A percentile compares a stretch with the other conserved stretches of the same genome.
Conservation (phyloP, 1,284 basidiomycete species). For the Ganoderma sinense region DNA sequence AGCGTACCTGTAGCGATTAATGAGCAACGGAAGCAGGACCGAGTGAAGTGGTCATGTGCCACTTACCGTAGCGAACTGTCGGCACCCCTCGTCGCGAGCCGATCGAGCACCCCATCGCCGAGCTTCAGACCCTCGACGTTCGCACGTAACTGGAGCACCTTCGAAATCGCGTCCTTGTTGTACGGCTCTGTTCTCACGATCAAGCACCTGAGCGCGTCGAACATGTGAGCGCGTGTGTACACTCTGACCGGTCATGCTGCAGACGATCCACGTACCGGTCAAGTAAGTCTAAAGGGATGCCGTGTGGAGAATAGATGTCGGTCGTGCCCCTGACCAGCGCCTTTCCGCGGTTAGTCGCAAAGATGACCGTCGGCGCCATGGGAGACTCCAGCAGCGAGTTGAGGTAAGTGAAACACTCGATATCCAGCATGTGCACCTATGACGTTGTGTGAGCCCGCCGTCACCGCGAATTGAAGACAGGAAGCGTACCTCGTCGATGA, state of each 20-base stretch:
- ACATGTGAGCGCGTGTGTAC: conserved; percentile 15
- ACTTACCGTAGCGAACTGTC: conserved; percentile 83
- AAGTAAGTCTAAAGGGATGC: conserved; percentile 92
- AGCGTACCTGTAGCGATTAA: conserved; percentile 71
- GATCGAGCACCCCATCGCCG: conserved; percentile 80
- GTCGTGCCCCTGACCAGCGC: conserved; percentile 92
- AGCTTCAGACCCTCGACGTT: conserved; percentile 89
- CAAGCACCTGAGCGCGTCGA: conserved; percentile 71
- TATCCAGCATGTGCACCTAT: conserved; percentile 99
- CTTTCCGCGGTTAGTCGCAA: conserved; percentile 96
- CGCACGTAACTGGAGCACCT: conserved; percentile 88
- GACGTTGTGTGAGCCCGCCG: not conserved
- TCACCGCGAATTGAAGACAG: not conserved
- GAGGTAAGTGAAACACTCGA: conserved; percentile 99
- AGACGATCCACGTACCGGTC: conserved; percentile 68
- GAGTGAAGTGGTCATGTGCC: conserved; percentile 10
- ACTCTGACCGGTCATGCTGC: conserved; percentile 7
- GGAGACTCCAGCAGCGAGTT: conserved; percentile 96
- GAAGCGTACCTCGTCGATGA: conserved; percentile 92
- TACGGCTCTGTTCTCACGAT: conserved; percentile 95
- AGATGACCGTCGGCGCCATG: conserved; percentile 96
- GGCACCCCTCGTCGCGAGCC: conserved; percentile 85
- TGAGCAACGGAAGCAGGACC: conserved; percentile 5
- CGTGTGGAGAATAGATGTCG: conserved; percentile 93
- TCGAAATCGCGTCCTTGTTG: conserved; percentile 84